phyloP scores from a whole-genome alignment of 768 basidiomycete species.

The Asterophora lycoperdoides region DNA sequence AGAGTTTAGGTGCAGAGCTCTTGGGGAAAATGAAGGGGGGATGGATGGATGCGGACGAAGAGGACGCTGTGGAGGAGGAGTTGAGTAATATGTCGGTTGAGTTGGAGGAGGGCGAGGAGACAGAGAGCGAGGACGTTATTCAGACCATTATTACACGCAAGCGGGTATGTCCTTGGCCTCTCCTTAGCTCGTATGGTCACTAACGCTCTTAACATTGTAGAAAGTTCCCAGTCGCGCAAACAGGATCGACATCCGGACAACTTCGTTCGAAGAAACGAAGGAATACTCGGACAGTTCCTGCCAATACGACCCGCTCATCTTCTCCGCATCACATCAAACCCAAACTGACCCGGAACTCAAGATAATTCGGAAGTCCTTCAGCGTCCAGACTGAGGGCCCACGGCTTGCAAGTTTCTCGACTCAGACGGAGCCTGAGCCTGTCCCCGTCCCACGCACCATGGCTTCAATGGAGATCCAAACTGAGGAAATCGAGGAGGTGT shows the following conservation, averaged over 20 bases:
- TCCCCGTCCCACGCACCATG: constrained; percentile 34
- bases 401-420: constrained; percentile 20
- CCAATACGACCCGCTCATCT: constrained; percentile 61
- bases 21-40: constrained; percentile 52
- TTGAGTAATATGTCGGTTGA: constrained; percentile 29
- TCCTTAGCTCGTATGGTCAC: not conserved
- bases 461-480: constrained; percentile 67
- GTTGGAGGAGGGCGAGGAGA: constrained; percentile 45
- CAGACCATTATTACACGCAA: constrained; percentile 88
- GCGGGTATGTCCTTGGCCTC: constrained; percentile 40
- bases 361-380: constrained; percentile 40
- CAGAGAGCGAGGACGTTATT: constrained; percentile 71
- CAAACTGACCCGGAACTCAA: constrained; percentile 65
- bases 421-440: constrained; percentile 33
- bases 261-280: constrained; percentile 57
- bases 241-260: constrained; percentile 36
- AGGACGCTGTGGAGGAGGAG: constrained; percentile 36
- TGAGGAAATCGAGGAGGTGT: constrained; percentile 35
- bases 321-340: constrained; percentile 39
- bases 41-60: constrained; percentile 36
- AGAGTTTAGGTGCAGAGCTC: constrained; percentile 72
- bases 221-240: constrained; percentile 64
- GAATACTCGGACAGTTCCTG: constrained; percentile 74
- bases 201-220: constrained; percentile 31
- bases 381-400: constrained; percentile 54